These are phyloP conservation scores for Favolaschia claudopus DNA, from an alignment of 768 basidiomycete species.

Conservation along the genomic window DNA sequence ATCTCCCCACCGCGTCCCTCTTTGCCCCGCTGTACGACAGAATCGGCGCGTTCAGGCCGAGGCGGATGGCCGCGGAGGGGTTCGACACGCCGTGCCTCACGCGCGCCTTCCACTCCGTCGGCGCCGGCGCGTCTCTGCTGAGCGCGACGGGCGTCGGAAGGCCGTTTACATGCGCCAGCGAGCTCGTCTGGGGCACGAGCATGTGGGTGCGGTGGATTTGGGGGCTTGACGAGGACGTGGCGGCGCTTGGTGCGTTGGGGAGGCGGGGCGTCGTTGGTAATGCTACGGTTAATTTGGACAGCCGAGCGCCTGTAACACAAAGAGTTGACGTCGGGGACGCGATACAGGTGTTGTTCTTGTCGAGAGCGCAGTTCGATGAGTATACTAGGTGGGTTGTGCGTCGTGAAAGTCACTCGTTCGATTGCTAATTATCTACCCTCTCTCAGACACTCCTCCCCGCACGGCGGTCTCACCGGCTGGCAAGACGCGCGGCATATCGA, in stretches of 20 bases:
- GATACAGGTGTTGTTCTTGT: constrained; percentile 25
- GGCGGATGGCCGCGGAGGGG: constrained; percentile 18
- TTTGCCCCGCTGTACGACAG: constrained; percentile 25
- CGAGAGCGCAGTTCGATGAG: constrained; percentile 21
- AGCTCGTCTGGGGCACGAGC: constrained; percentile 26
- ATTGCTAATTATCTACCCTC: background rate
- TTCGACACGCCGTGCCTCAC: constrained; percentile 20
- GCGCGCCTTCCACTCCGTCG: constrained; percentile 25
- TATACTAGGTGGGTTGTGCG: constrained; percentile 12
- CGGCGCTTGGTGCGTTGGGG: background rate
- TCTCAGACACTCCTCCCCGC: background rate
- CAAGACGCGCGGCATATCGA: constrained; percentile 22
- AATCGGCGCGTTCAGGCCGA: constrained; percentile 12
- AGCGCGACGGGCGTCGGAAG: constrained; percentile 21
- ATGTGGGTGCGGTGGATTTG: constrained; percentile 28
- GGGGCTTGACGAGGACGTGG: constrained; percentile 17
- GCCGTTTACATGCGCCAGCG: constrained; percentile 19
- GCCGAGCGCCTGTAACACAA: background rate
- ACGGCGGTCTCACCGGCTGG: constrained; percentile 9
- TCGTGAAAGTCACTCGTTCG: background rate
- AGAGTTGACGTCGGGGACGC: background rate
- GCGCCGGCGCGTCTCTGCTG: constrained; percentile 27
- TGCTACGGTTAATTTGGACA: background rate
- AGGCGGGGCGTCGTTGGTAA: background rate
- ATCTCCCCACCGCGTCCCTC: constrained; percentile 13